phyloP scores from a whole-genome alignment of 2,329 filamentous ascomycete species.

The Fusarium sp. region DNA sequence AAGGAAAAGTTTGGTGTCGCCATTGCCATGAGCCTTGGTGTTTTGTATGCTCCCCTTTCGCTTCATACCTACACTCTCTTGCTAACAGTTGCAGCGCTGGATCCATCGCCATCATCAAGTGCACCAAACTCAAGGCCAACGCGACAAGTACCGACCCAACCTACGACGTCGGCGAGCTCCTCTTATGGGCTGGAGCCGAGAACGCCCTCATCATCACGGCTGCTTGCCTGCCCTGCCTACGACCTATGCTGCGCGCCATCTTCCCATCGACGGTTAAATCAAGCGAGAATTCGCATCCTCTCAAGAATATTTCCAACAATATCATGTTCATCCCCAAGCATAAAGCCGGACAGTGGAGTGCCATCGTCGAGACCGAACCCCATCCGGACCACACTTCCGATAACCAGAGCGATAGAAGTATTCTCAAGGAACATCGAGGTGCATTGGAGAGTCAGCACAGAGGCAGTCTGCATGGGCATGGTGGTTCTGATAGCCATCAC shows the following conservation, averaged over 20 bases:
- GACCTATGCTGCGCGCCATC: constrained; percentile 21
- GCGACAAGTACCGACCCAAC: constrained; percentile 29
- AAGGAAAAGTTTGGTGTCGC: constrained; percentile 35
- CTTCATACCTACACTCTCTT: too few relatives aligned
- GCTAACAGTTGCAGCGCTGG: constrained; percentile 3
- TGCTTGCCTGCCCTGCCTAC: constrained; percentile 23
- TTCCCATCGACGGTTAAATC: constrained; percentile 27
- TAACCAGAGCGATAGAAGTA: constrained; percentile 32
- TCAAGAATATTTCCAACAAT: constrained; percentile 28
- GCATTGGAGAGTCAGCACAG: background rate
- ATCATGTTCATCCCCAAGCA: constrained; percentile 36
- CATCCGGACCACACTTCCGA: constrained; percentile 16
- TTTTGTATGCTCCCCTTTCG: constrained; percentile 9
- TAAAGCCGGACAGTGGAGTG: constrained; percentile 34
- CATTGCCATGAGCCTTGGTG: constrained; percentile 30
- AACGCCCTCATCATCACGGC: constrained; percentile 33
- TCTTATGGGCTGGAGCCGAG: constrained; percentile 25
- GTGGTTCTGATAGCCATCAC: background rate
- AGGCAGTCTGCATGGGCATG: background rate
- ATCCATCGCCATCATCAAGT: constrained; percentile 31
- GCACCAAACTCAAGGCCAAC: constrained; percentile 32
- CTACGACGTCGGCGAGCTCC: constrained; percentile 30
- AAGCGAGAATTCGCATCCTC: constrained; percentile 24
- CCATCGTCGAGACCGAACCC: constrained; percentile 22
- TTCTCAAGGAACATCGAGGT: constrained; percentile 16